A percentile compares a stretch with the other conserved stretches of the same genome.
Conservation (phyloP, 768 basidiomycete genomes). For the Pisolithus sp. region DNA sequence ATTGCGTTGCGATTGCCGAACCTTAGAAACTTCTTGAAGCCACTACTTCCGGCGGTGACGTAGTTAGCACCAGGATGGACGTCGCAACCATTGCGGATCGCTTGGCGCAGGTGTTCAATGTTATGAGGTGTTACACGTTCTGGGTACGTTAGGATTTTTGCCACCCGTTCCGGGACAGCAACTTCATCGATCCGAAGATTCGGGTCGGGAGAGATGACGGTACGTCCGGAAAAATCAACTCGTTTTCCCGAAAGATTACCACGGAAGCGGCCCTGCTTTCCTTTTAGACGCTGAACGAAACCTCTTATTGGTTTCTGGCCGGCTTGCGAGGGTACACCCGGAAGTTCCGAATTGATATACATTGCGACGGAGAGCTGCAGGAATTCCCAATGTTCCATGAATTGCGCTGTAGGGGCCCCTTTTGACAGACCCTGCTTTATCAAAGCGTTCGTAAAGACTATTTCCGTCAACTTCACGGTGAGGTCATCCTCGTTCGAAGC, state of each 20-base stretch:
- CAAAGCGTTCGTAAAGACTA: slow-evolving; percentile 88
- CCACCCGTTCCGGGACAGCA: slow-evolving; percentile 92
- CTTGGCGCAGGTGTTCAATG: slow-evolving; percentile 64
- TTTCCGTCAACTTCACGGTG: slow-evolving; percentile 95
- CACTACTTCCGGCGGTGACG: slow-evolving; percentile 71
- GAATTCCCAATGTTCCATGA: slow-evolving; percentile 99
- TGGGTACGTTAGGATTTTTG: slow-evolving; percentile 92
- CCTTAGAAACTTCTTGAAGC: slow-evolving; percentile 82
- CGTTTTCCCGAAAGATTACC: slow-evolving; percentile 98
- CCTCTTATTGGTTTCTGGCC: slow-evolving; percentile 95
- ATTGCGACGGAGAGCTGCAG: slow-evolving; percentile 91
- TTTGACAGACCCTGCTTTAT: slow-evolving; percentile 86
- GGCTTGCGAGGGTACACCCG: slow-evolving; percentile 81
- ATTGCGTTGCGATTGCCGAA: slow-evolving; percentile 78
- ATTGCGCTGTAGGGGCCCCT: slow-evolving; percentile 80
- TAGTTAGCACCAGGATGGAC: slow-evolving; percentile 95
- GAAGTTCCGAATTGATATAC: slow-evolving; percentile 97
- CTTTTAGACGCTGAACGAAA: slow-evolving; percentile 96
- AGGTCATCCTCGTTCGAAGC: slow-evolving; percentile 98
- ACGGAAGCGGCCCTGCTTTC: slow-evolving; percentile 97
- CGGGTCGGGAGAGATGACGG: slow-evolving; percentile 99
- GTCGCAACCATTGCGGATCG: slow-evolving; percentile 84
- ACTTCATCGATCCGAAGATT: slow-evolving; percentile 98
- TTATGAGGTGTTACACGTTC: slow-evolving; percentile 93
- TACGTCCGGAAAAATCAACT: slow-evolving; percentile 96